phyloP scores from a whole-genome alignment of 495 filamentous ascomycete genomes.

The Pyronema domesticum region DNA sequence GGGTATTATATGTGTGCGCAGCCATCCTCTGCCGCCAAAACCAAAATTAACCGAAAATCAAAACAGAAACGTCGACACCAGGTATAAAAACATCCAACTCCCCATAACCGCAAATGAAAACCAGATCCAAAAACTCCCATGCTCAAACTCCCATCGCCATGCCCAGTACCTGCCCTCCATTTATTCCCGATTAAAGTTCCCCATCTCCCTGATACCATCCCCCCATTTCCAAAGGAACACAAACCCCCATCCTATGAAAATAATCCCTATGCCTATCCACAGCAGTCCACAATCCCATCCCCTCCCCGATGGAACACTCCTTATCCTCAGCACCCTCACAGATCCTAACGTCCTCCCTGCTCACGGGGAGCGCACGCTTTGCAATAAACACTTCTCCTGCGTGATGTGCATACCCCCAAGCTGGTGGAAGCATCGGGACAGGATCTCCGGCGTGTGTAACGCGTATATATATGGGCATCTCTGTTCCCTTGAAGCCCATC shows the following conservation, averaged over 20 bases:
- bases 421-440: conserved; percentile 65
- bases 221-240: conserved; percentile 42
- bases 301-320: conserved; percentile 47
- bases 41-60: too few species aligned
- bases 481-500: neutral
- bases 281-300: conserved; percentile 48
- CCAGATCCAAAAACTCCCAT: too few species aligned
- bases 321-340: conserved; percentile 57
- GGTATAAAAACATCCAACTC: too few species aligned
- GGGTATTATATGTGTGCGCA: too few species aligned
- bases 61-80: too few species aligned
- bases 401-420: conserved; percentile 79
- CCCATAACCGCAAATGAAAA: too few species aligned
- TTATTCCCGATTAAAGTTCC: too few species aligned
- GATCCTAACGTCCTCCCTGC: conserved; percentile 42
- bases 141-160: too few species aligned
- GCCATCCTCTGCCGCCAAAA: too few species aligned
- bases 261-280: conserved; percentile 95
- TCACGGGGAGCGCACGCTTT: conserved; percentile 48
- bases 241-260: conserved; percentile 82
- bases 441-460: conserved; percentile 79
- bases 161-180: too few species aligned
- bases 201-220: too few species aligned
- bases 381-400: conserved; percentile 73
- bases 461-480: conserved; percentile 44